Conservation (phyloP, 129 eudicot genomes). For the Cynara cardunculus region DNA sequence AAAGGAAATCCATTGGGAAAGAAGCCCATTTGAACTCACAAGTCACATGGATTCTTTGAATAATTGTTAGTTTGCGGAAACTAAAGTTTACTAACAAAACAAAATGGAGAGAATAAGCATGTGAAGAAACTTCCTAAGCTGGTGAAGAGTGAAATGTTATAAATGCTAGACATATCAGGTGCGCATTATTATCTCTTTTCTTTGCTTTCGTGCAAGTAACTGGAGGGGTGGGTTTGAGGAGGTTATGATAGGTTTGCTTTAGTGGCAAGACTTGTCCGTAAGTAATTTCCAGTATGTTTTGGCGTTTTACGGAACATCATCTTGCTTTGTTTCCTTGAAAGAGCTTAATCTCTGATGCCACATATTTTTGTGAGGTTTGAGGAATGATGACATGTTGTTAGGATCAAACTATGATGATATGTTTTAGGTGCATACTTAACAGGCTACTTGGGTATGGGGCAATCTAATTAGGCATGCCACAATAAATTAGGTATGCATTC, state of each 20-base stretch:
- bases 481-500: neutral
- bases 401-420: slow-evolving; percentile 6
- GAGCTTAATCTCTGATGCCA: neutral
- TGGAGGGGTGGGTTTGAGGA: neutral
- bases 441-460: neutral
- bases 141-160: slow-evolving; percentile 20
- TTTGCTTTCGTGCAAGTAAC: slow-evolving; percentile 5
- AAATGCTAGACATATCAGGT: slow-evolving; percentile 14
- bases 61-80: slow-evolving; percentile 15
- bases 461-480: neutral
- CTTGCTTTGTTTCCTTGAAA: slow-evolving; percentile 10
- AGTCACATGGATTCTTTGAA: slow-evolving; percentile 10
- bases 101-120: slow-evolving; percentile 18
- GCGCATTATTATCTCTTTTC: slow-evolving; percentile 5
- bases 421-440: neutral
- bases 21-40: neutral
- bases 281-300: slow-evolving; percentile 2
- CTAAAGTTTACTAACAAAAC: neutral
- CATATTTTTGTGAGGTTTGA: neutral
- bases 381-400: slow-evolving; percentile 7
- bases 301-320: neutral
- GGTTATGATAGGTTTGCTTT: slow-evolving; percentile 13
- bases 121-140: slow-evolving; percentile 29
- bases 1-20: neutral
- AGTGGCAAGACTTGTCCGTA: slow-evolving; percentile 5